Percentiles rank a stretch among this genome's conserved stretches.
Evolutionary conservation across 495 filamentous ascomycete genomes (phyloP).

Genomic region (Talaromyces ruber): DNA sequence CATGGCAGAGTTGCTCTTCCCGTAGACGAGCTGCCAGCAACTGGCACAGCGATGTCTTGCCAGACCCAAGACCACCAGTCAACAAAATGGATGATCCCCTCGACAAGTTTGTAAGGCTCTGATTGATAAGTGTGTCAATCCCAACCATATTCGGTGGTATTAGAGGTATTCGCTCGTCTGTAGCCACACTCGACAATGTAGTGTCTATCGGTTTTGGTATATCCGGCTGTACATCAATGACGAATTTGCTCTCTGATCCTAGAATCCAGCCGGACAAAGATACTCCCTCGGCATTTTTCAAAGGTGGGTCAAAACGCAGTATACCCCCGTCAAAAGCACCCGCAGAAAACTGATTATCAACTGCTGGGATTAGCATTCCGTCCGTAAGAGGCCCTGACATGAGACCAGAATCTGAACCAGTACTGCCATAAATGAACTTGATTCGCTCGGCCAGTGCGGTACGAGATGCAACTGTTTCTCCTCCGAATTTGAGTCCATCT

Average conservation of each 20-base stretch:
- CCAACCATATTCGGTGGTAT: constrained; percentile 64
- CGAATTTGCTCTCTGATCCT: constrained; percentile 62
- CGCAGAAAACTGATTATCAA: constrained; percentile 26
- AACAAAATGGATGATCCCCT: constrained; percentile 84
- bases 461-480: constrained; percentile 67
- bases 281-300: constrained; percentile 34
- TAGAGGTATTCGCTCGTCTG: constrained; percentile 44
- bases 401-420: constrained; percentile 40
- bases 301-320: constrained; percentile 59
- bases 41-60: constrained; percentile 70
- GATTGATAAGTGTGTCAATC: constrained; percentile 65
- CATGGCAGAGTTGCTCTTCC: constrained; percentile 59
- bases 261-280: constrained; percentile 61
- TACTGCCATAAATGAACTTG: constrained; percentile 36
- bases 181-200: constrained; percentile 32
- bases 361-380: constrained; percentile 61
- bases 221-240: constrained; percentile 63
- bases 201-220: constrained; percentile 51
- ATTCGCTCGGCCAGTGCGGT: constrained; percentile 54
- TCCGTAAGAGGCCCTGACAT: constrained; percentile 86
- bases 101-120: constrained; percentile 62
- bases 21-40: constrained; percentile 59
- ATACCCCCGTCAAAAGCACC: constrained; percentile 58
- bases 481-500: constrained; percentile 76
- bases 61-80: constrained; percentile 79